Evolutionary conservation across 169 alveolate genomes (phyloP).

Genomic region (Plasmodium gonderi): DNA sequence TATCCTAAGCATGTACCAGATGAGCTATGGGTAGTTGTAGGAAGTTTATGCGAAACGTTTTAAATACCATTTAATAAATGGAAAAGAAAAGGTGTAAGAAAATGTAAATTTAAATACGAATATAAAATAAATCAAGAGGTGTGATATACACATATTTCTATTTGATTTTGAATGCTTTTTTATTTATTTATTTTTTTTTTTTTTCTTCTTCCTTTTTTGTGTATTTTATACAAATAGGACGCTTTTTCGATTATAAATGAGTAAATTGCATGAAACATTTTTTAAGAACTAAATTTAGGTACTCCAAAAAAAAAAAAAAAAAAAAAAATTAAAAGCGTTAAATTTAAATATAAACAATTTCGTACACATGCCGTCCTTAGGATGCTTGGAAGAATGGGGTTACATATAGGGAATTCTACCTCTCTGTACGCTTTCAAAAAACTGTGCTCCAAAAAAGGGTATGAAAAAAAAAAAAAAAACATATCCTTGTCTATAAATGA

Average conservation of each 20-base stretch:
- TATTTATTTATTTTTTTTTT: neutral
- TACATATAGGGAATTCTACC: neutral
- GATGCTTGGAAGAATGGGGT: neutral
- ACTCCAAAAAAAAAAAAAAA: neutral
- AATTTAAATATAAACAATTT: neutral
- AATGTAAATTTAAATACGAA: neutral
- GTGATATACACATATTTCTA: neutral
- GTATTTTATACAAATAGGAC: neutral
- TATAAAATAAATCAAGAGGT: neutral
- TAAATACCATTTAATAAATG: neutral
- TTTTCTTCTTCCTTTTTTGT: neutral
- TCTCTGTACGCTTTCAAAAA: neutral
- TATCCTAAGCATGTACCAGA: neutral
- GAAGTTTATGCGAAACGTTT: neutral
- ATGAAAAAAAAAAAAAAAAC: neutral
- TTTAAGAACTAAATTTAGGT: neutral
- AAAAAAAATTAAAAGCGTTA: neutral
- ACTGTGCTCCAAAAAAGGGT: too few relatives aligned
- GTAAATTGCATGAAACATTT: neutral
- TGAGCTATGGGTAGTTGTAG: neutral
- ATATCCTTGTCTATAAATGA: neutral
- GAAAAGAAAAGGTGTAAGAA: neutral
- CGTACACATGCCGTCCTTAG: neutral
- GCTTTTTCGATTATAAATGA: neutral
- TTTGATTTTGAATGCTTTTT: neutral